A percentile compares a stretch with the other conserved stretches of the same genome.
Evolutionary conservation across 2,329 filamentous ascomycete genomes (phyloP).

Genomic region (Arthrocladium fulminans): DNA sequence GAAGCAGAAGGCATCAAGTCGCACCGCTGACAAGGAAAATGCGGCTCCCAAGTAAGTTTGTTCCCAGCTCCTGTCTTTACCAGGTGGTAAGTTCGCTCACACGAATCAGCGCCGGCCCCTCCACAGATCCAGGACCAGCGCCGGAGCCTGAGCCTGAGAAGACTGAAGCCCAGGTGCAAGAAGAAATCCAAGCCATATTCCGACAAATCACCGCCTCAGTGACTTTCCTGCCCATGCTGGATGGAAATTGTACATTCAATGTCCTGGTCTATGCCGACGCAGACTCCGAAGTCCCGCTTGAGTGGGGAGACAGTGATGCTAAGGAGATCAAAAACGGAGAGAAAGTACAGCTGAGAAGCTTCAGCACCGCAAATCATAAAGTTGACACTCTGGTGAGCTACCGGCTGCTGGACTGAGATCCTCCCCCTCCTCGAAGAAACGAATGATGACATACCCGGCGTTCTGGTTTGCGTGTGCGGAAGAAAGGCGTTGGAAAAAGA

Average conservation of each 20-base stretch:
- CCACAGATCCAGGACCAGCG: constrained; percentile 19
- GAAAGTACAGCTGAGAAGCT: constrained; percentile 88
- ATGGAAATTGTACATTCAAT: constrained; percentile 96
- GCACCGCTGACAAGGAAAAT: constrained; percentile 61
- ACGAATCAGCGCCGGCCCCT: background rate
- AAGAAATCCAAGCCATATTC: constrained; percentile 93
- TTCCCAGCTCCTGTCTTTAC: too few relatives aligned
- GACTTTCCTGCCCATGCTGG: constrained; percentile 88
- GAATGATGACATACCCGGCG: background rate
- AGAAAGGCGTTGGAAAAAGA: background rate
- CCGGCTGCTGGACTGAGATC: constrained; percentile 42
- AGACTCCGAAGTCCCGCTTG: constrained; percentile 89
- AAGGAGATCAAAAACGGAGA: constrained; percentile 94
- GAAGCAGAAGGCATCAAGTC: constrained; percentile 43
- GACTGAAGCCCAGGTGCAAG: constrained; percentile 86
- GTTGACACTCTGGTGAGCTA: constrained; percentile 97
- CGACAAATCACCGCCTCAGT: constrained; percentile 96
- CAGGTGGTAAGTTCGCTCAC: background rate
- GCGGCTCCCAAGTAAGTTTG: constrained; percentile 45
- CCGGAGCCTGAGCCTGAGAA: constrained; percentile 50
- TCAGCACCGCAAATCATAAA: constrained; percentile 87
- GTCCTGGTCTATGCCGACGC: constrained; percentile 96
- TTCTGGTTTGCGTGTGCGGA: background rate
- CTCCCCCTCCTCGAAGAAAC: background rate
- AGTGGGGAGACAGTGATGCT: constrained; percentile 97